Conservation (phyloP, 352 stramenopile genomes). For the Phytophthora aleatoria region DNA sequence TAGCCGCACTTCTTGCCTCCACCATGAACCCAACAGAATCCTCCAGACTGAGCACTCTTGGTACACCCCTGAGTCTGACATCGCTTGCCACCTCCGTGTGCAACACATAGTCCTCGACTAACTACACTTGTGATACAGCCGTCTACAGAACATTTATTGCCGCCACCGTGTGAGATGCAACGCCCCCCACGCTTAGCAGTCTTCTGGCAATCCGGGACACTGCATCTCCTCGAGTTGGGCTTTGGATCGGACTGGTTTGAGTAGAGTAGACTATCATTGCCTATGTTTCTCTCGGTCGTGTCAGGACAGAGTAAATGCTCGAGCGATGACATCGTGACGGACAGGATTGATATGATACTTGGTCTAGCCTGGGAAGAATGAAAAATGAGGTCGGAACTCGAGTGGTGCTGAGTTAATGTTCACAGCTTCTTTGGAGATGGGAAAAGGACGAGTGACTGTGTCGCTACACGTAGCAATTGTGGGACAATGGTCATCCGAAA, state of each 20-base stretch:
- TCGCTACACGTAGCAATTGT: slow-evolving; percentile 8
- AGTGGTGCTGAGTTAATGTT: not conserved
- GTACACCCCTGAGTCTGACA: slow-evolving; percentile 30
- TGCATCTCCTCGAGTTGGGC: slow-evolving; percentile 31
- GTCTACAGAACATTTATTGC: slow-evolving; percentile 54
- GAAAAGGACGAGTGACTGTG: slow-evolving; percentile 20
- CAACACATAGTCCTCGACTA: slow-evolving; percentile 58
- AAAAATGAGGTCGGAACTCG: not conserved
- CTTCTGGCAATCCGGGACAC: slow-evolving; percentile 44
- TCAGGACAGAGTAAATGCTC: slow-evolving; percentile 19
- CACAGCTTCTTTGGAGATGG: not conserved
- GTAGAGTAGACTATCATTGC: not conserved
- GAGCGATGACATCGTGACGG: slow-evolving; percentile 23
- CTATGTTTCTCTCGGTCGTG: not conserved
- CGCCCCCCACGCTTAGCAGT: slow-evolving; percentile 52
- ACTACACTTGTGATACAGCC: slow-evolving; percentile 54
- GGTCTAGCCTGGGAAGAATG: too few relatives aligned
- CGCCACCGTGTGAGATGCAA: slow-evolving; percentile 54
- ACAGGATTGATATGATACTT: not conserved
- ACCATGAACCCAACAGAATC: slow-evolving; percentile 52
- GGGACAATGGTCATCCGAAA: slow-evolving; percentile 21
- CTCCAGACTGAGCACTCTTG: slow-evolving; percentile 44
- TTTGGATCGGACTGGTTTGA: slow-evolving; percentile 1
- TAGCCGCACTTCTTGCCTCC: slow-evolving; percentile 65
- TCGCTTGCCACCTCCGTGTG: slow-evolving; percentile 60